These are phyloP conservation scores for Blakeslea trispora DNA, from an alignment of 371 early-diverging fungal species.

Conservation along the genomic window DNA sequence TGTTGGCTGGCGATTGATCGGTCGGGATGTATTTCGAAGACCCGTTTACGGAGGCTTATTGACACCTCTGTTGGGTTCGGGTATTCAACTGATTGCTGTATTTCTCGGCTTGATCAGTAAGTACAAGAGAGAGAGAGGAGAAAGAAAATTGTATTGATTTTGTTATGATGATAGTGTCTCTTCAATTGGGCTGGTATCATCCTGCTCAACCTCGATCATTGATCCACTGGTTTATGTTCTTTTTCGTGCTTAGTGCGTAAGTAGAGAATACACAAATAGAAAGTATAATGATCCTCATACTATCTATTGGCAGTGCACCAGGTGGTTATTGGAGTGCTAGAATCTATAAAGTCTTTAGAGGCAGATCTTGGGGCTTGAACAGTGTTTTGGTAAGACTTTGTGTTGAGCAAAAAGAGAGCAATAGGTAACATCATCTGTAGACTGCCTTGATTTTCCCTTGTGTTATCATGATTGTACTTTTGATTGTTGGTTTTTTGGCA, in stretches of 20 bases:
- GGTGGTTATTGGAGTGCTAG: slow-evolving; percentile 48
- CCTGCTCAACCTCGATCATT: slow-evolving; percentile 42
- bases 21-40: slow-evolving; percentile 50
- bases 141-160: too few relatives aligned
- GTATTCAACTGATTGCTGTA: slow-evolving; percentile 35
- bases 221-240: slow-evolving; percentile 21
- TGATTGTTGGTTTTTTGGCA: slow-evolving; percentile 25
- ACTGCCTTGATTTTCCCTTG: slow-evolving; percentile 39
- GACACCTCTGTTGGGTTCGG: slow-evolving; percentile 48
- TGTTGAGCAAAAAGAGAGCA: background rate
- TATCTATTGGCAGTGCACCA: slow-evolving; percentile 18
- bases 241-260: slow-evolving; percentile 34
- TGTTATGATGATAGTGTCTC: slow-evolving; percentile 12
- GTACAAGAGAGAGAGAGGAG: background rate
- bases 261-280: background rate
- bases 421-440: slow-evolving; percentile 12
- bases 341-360: slow-evolving; percentile 48
- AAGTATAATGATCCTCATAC: too few relatives aligned
- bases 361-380: slow-evolving; percentile 49
- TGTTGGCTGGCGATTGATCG: slow-evolving; percentile 48
- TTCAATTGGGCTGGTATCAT: slow-evolving; percentile 27
- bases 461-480: slow-evolving; percentile 19
- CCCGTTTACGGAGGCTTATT: slow-evolving; percentile 51
- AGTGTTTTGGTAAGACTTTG: slow-evolving; percentile 43
- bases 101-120: slow-evolving; percentile 28